Conservation (phyloP, 805 yeast species). For the Debaryomyces hansenii region DNA sequence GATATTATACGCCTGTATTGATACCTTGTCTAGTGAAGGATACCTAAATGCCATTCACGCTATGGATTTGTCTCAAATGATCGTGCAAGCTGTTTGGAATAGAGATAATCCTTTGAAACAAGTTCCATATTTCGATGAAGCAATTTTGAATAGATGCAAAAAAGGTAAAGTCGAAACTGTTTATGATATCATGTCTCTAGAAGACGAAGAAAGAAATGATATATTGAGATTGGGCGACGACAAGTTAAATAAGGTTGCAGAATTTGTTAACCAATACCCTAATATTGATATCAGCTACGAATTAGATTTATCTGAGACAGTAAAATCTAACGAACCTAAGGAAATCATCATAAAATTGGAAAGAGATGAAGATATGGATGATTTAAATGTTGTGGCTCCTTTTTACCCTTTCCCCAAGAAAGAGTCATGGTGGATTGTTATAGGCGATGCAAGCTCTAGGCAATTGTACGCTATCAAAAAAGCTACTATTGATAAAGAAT, state of each 20-base stretch:
- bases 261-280: constrained; percentile 88
- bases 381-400: constrained; percentile 58
- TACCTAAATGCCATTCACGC: constrained; percentile 72
- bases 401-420: constrained; percentile 57
- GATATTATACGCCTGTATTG: constrained; percentile 67
- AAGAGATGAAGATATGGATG: constrained; percentile 77
- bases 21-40: constrained; percentile 79
- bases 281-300: constrained; percentile 69
- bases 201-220: constrained; percentile 70
- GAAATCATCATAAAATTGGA: constrained; percentile 49
- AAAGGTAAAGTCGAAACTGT: constrained; percentile 64
- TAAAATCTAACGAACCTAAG: constrained; percentile 50
- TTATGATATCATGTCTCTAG: constrained; percentile 76
- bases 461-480: constrained; percentile 75
- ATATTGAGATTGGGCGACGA: constrained; percentile 54
- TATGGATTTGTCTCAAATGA: constrained; percentile 87
- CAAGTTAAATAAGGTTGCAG: constrained; percentile 67
- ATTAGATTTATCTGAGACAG: constrained; percentile 39
- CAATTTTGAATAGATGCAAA: constrained; percentile 54
- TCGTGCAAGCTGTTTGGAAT: constrained; percentile 84
- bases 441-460: constrained; percentile 63
- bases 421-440: constrained; percentile 85
- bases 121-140: constrained; percentile 64
- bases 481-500: constrained; percentile 51
- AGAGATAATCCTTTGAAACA: constrained; percentile 77